Evolutionary conservation across 208 protist genomes (phyloP).

Genomic region (Trypanosoma rangeli): DNA sequence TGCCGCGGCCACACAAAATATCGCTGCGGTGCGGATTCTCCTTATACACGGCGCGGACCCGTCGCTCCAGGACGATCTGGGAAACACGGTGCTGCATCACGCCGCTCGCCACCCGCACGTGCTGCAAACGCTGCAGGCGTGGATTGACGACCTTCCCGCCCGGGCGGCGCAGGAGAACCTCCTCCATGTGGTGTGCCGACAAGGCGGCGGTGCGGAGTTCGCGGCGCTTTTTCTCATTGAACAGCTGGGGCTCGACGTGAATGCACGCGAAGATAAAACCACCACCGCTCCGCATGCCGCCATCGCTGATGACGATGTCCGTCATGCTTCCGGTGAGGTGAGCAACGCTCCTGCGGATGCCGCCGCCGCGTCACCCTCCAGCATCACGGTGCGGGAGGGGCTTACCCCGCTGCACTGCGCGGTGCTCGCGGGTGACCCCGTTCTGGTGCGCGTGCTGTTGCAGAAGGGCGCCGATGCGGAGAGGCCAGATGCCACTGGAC

Average conservation of each 20-base stretch:
- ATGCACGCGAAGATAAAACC: slow-evolving; percentile 35
- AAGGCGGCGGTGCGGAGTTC: slow-evolving; percentile 32
- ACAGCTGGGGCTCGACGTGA: slow-evolving; percentile 55
- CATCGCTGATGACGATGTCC: background rate
- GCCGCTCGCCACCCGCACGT: slow-evolving; percentile 52
- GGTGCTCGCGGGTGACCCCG: slow-evolving; percentile 43
- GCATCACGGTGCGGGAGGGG: slow-evolving; percentile 14
- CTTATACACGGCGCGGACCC: slow-evolving; percentile 58
- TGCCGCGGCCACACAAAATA: slow-evolving; percentile 50
- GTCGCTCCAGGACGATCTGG: slow-evolving; percentile 34
- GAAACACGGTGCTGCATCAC: slow-evolving; percentile 52
- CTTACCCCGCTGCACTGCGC: slow-evolving; percentile 67
- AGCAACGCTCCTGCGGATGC: background rate
- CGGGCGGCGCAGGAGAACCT: slow-evolving; percentile 35
- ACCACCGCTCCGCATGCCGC: background rate
- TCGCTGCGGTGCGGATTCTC: slow-evolving; percentile 42
- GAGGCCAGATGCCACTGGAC: slow-evolving; percentile 8
- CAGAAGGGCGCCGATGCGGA: slow-evolving; percentile 47
- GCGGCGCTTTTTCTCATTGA: slow-evolving; percentile 70
- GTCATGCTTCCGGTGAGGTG: background rate
- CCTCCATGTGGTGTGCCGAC: slow-evolving; percentile 55
- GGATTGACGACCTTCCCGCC: slow-evolving; percentile 37
- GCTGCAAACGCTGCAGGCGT: slow-evolving; percentile 49
- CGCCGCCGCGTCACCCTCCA: slow-evolving; percentile 11
- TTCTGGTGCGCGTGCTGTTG: slow-evolving; percentile 62